These are phyloP conservation scores for Sporothrix phasma DNA, from an alignment of 2,329 filamentous ascomycete genomes.

Conservation along the genomic window DNA sequence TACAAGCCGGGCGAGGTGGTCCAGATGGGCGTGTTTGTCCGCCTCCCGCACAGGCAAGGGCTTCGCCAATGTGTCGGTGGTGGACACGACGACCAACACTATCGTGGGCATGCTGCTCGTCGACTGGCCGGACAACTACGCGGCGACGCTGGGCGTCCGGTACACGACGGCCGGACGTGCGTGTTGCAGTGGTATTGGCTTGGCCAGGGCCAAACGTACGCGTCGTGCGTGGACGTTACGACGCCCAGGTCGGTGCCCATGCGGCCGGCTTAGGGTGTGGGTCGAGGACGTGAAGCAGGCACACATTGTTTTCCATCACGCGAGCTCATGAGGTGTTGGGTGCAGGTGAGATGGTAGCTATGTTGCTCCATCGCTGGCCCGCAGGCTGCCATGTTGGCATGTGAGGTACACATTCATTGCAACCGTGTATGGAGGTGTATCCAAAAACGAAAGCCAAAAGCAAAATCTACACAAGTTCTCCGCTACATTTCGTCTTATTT, in stretches of 20 bases:
- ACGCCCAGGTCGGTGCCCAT: constrained; percentile 1
- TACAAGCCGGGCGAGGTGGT: constrained; percentile 34
- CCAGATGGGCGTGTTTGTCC: constrained; percentile 33
- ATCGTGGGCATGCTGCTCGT: constrained; percentile 36
- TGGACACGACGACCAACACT: constrained; percentile 36
- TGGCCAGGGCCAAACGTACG: constrained; percentile 49
- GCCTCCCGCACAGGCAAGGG: constrained; percentile 39
- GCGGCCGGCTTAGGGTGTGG: not conserved
- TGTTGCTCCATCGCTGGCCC: too few species aligned
- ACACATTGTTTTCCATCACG: too few species aligned
- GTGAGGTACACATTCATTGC: not conserved
- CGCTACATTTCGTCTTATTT: constrained; percentile 17
- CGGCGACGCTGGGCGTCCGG: constrained; percentile 22
- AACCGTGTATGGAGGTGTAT: not conserved
- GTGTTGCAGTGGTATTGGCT: constrained; percentile 55
- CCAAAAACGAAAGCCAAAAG: not conserved
- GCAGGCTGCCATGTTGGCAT: not conserved
- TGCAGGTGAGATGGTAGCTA: too few species aligned
- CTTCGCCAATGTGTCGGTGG: constrained; percentile 38
- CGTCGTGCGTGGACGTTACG: constrained; percentile 51
- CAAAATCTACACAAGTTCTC: not conserved
- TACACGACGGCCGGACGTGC: constrained; percentile 24
- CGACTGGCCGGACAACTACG: constrained; percentile 24
- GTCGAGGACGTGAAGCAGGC: not conserved
- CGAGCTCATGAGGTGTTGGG: too few species aligned